Evolutionary conservation across 495 filamentous ascomycete species (phyloP), one percentile per base, ranked within the genome.

Genomic region (Beverwykella pulmonaria): DNA sequence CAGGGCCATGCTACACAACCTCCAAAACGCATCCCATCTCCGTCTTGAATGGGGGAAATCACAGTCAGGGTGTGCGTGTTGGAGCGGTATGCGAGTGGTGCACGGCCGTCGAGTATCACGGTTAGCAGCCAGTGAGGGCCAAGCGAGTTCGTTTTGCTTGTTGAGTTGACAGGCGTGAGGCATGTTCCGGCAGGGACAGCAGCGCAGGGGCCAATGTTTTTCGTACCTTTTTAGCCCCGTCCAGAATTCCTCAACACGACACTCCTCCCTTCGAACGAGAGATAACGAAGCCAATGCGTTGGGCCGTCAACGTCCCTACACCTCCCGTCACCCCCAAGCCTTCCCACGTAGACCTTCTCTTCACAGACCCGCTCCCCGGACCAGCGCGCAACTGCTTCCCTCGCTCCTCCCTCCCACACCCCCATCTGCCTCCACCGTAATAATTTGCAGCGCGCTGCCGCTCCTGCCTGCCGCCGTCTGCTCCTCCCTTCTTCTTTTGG

Each of bases 251-350:
- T 61, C 64, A 62, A 61, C 64, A 62, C 57, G 47, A 50, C 58
- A 19, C 34, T 29, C 47, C 25, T 60, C 55, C 55, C 29, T 54
- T 55, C 56, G 29, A 55, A 59, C 55, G 55, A 66, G 56, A 53
- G 55, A 66, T 66, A 10, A 44, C 39, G n/a, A 30, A 62, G 57
- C 64, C 58, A 61, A 67, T 61, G 64, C 58, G 64, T 67, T 67
- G 64, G 64, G 64, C 52, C 39, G 48, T 22, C 36, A 26, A 15
- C 27, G 29, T 47, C 52, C 64, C 64, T 67, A 27, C 47, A 61
- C 36, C 64, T 41, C 44, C 64, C 64, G 64, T 47, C 32, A 20
- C 15, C 39, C 50, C 15, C 62, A 20, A 63, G 26, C 39, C 27
- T 8, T n/a, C 54, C 26, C 19, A 50, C 19, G 20, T 27, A 34